Evolutionary conservation across 768 basidiomycete species (phyloP), one percentile per base, ranked within the genome.

Genomic region (Collybiopsis luxurians): DNA sequence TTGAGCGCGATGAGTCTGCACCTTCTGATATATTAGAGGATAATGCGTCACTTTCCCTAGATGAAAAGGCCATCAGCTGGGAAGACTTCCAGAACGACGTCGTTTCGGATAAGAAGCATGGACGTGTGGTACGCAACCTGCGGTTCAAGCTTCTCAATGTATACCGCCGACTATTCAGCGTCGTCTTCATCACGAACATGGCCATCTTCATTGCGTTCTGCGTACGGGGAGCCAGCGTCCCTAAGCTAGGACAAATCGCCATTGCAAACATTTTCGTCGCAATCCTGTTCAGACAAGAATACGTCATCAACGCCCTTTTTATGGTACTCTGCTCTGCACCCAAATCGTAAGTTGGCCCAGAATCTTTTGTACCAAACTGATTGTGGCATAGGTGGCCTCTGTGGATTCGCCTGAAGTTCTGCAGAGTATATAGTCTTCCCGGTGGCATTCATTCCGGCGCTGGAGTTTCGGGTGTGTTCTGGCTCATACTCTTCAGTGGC

Each of bases 381-480:
- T 81, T 51, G n/a, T 39, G 9, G 19, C 36, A 24, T 21, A 51
- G 50, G 10, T 51, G 19, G 50, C 50, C 82, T 2, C 27, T 45
- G 27, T 68, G 84, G 47, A 65, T 71, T 42, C 79, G 84, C 54
- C 77, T 82, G 44, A 74, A 79, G 21, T 67, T 81, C 27, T 78
- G 75, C 61, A 82, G 81, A 26, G 71, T 82, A 30, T 82, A 84
- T 1, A 84, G 83, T 58, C 79, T 81, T 53, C 82, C 83, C 38
- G 83, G 83, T 17, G 83, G 84, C 62, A 68, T 84, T 24, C 84
- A 85, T 62, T 83, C 81, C 10, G 83, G 84, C 12, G 78, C 75
- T 62, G 83, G 76, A 7, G 72, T 80, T 15, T 82, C 81, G 17
- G 81, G 80, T 2, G 65, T 78, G 1, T 68, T 83, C 0, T 85